A percentile compares a stretch with the other conserved stretches of the same genome.
Conservation (phyloP, 306 rosid genomes). For the Crataegus laevigata region DNA sequence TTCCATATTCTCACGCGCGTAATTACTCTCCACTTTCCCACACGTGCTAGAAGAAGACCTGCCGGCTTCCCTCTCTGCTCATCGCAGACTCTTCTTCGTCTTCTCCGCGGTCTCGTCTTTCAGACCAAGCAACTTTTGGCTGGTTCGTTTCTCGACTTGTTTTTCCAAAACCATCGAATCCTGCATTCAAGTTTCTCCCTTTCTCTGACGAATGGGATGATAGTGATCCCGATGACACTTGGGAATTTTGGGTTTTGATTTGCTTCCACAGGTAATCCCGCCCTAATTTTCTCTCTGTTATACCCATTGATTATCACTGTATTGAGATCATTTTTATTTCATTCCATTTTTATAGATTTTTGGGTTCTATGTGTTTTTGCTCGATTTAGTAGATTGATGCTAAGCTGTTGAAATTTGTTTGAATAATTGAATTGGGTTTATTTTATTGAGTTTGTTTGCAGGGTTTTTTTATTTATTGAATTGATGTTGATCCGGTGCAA, state of each 20-base stretch:
- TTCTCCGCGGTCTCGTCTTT: background rate
- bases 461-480: background rate
- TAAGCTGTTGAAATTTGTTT: background rate
- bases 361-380: background rate
- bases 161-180: background rate
- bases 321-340: background rate
- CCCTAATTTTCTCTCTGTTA: slow-evolving; percentile 1
- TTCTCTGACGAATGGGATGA: background rate
- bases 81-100: background rate
- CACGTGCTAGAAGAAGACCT: background rate
- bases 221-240: background rate
- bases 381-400: background rate
- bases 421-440: background rate
- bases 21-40: background rate
- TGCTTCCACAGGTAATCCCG: background rate
- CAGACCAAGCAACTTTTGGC: background rate
- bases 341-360: background rate
- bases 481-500: background rate
- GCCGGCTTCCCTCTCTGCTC: background rate
- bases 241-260: background rate
- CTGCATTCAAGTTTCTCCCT: background rate
- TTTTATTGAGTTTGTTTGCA: background rate
- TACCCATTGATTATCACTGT: background rate
- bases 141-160: background rate
- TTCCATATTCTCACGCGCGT: background rate